These are phyloP conservation scores for Helianthus annuus DNA, from an alignment of 129 eudicot genomes.

Conservation along the genomic window DNA sequence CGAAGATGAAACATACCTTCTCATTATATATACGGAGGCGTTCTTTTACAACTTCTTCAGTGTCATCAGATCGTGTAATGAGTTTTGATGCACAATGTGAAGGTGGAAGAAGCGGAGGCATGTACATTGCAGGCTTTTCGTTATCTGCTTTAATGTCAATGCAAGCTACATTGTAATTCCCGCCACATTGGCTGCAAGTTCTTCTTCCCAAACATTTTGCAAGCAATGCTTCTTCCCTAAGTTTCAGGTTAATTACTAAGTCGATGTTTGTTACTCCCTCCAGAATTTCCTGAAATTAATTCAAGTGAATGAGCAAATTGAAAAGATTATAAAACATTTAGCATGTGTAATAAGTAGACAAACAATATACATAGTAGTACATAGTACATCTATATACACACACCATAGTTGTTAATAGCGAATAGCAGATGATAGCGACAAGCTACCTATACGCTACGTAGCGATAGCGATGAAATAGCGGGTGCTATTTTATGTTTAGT, in stretches of 20 bases:
- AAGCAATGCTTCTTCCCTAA: conserved; percentile 78
- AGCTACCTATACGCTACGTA: too few relatives aligned
- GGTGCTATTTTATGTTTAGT: too few relatives aligned
- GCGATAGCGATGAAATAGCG: too few relatives aligned
- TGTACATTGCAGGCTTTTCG: conserved; percentile 64
- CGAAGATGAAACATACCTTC: conserved; percentile 42
- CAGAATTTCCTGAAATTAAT: conserved; percentile 63
- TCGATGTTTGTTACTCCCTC: conserved; percentile 86
- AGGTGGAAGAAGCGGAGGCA: conserved; percentile 98
- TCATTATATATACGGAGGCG: conserved; percentile 74
- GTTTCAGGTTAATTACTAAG: conserved; percentile 84
- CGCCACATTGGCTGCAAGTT: conserved; percentile 87
- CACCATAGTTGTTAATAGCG: too few relatives aligned
- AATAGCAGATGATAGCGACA: too few relatives aligned
- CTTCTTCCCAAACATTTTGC: conserved; percentile 97
- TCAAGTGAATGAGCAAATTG: conserved; percentile 12
- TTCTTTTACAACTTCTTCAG: conserved; percentile 74
- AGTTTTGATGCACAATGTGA: conserved; percentile 70
- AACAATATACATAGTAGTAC: background rate
- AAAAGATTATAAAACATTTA: background rate
- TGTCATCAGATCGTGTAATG: conserved; percentile 78
- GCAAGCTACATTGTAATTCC: conserved; percentile 81
- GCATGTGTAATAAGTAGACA: background rate
- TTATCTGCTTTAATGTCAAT: conserved; percentile 70
- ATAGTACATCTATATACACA: too few relatives aligned